Conservation (phyloP, 345 rosid species). For the Linum trigynum region DNA sequence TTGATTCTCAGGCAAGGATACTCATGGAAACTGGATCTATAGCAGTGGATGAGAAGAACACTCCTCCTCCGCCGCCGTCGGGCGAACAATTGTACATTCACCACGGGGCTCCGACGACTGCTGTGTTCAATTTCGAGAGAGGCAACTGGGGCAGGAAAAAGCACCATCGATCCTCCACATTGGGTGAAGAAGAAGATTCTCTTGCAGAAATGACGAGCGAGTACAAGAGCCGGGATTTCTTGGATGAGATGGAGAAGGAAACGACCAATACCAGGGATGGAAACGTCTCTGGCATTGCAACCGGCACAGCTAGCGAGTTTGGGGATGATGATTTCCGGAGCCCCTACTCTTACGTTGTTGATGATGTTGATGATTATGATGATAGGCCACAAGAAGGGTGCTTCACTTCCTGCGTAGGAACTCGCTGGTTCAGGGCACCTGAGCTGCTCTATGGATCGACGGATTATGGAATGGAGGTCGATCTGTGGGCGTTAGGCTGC, state of each 20-base stretch:
- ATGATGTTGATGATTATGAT: constrained; percentile 49
- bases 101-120: constrained; percentile 23
- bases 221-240: constrained; percentile 38
- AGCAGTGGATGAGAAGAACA: constrained; percentile 25
- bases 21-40: constrained; percentile 54
- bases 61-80: constrained; percentile 12
- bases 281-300: constrained; percentile 76
- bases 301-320: constrained; percentile 60
- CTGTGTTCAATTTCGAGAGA: constrained; percentile 25
- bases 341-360: constrained; percentile 48
- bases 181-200: constrained; percentile 39
- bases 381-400: constrained; percentile 28
- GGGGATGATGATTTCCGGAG: constrained; percentile 63
- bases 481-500: constrained; percentile 91
- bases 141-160: constrained; percentile 21
- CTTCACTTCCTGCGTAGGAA: constrained; percentile 87
- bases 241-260: constrained; percentile 54
- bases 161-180: constrained; percentile 19
- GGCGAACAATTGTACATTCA: constrained; percentile 21
- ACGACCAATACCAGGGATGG: constrained; percentile 45
- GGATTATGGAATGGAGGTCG: constrained; percentile 68
- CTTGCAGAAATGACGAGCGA: constrained; percentile 36
- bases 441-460: constrained; percentile 88
- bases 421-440: constrained; percentile 96
- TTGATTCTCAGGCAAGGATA: constrained; percentile 66